These are phyloP conservation scores for Cladosporium sp. DNA, from an alignment of 2,329 filamentous ascomycete species.

Conservation along the genomic window DNA sequence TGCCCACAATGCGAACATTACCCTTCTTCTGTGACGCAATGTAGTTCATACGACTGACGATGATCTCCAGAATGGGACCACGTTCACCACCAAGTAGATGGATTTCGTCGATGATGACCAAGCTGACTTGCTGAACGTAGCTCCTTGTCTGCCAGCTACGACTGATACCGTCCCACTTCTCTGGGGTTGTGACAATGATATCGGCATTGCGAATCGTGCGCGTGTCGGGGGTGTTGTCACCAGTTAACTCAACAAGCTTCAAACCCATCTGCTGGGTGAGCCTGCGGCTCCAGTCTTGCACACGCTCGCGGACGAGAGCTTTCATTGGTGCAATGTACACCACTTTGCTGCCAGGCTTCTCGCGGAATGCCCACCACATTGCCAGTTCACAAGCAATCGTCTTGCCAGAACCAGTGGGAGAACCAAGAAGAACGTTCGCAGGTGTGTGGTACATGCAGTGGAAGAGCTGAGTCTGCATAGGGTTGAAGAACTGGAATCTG, in stretches of 20 bases:
- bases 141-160: slow-evolving; percentile 97
- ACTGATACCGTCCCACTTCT: slow-evolving; percentile 99
- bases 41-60: slow-evolving; percentile 92
- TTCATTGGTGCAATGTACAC: slow-evolving; percentile 99
- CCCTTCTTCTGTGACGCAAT: slow-evolving; percentile 92
- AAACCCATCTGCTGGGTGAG: slow-evolving; percentile 78
- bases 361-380: slow-evolving; percentile 99
- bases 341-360: slow-evolving; percentile 90
- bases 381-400: slow-evolving; percentile 93
- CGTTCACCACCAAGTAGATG: slow-evolving; percentile 94
- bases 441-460: slow-evolving; percentile 91
- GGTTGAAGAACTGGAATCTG: slow-evolving; percentile 95
- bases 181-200: slow-evolving; percentile 97
- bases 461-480: slow-evolving; percentile 99
- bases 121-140: slow-evolving; percentile 88
- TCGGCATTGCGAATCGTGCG: slow-evolving; percentile 92
- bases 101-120: slow-evolving; percentile 98
- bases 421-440: slow-evolving; percentile 88
- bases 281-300: slow-evolving; percentile 87
- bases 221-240: slow-evolving; percentile 96
- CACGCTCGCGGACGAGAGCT: slow-evolving; percentile 89
- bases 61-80: slow-evolving; percentile 96
- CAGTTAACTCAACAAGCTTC: slow-evolving; percentile 90
- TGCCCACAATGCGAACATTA: slow-evolving; percentile 85
- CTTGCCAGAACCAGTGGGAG: slow-evolving; percentile 95